These are phyloP conservation scores for Russula brevipes DNA, from an alignment of 768 basidiomycete species.

Conservation along the genomic window DNA sequence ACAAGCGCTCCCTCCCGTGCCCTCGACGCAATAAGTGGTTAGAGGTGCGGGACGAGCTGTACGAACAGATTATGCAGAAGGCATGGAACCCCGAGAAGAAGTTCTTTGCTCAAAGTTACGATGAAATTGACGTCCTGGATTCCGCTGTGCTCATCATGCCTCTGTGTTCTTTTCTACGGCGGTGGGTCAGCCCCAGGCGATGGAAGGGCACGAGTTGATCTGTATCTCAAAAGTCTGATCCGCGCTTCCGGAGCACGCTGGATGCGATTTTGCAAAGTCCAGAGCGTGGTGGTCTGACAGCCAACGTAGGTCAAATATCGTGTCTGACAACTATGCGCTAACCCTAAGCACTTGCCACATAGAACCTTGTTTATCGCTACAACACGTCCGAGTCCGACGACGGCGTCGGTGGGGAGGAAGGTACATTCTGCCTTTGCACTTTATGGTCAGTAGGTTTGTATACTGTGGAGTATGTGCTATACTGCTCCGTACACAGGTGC, in stretches of 20 bases:
- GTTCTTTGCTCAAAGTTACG: slow-evolving; percentile 86
- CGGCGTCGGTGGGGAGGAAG: slow-evolving; percentile 94
- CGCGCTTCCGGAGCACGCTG: slow-evolving; percentile 81
- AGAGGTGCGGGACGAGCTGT: slow-evolving; percentile 69
- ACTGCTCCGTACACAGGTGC: slow-evolving; percentile 46
- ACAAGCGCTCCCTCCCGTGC: slow-evolving; percentile 90
- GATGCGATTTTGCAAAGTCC: slow-evolving; percentile 79
- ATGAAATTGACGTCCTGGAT: slow-evolving; percentile 76
- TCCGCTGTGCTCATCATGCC: slow-evolving; percentile 91
- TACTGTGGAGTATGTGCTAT: neutral
- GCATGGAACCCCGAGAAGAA: slow-evolving; percentile 72
- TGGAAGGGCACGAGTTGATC: neutral
- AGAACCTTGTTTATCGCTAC: slow-evolving; percentile 88
- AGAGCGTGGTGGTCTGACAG: slow-evolving; percentile 86
- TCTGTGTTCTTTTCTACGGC: slow-evolving; percentile 87
- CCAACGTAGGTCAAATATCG: slow-evolving; percentile 52
- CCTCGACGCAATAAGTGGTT: slow-evolving; percentile 69
- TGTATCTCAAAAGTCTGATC: slow-evolving; percentile 56
- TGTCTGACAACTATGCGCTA: neutral
- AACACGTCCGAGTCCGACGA: slow-evolving; percentile 82
- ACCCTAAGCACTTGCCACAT: slow-evolving; percentile 19
- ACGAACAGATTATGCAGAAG: slow-evolving; percentile 89
- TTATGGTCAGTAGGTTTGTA: slow-evolving; percentile 47
- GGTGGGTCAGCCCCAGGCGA: slow-evolving; percentile 38
- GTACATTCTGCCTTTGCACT: slow-evolving; percentile 88